Evolutionary conservation across 2,329 filamentous ascomycete species (phyloP).

Genomic region (Domatiomyces catenatus): DNA sequence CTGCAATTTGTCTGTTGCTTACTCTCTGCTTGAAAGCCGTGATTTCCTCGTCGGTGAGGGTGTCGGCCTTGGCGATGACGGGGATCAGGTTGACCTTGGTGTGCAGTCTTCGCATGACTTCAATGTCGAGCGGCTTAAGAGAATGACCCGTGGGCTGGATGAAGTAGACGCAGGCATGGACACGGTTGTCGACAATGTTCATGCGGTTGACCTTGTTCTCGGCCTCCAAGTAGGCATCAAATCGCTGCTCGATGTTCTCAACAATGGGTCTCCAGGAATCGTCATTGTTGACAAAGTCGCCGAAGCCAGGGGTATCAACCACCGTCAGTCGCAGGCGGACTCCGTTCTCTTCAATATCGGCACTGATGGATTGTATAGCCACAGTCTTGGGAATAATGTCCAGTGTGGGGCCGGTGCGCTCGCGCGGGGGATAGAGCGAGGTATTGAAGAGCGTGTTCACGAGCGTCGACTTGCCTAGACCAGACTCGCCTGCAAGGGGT

Average conservation of each 20-base stretch:
- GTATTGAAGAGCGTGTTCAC: slow-evolving; percentile 99
- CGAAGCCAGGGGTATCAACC: slow-evolving; percentile 93
- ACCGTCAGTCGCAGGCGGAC: slow-evolving; percentile 92
- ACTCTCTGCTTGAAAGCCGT: slow-evolving; percentile 88
- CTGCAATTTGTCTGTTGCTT: slow-evolving; percentile 29
- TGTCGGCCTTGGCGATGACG: slow-evolving; percentile 97
- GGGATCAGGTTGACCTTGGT: slow-evolving; percentile 99
- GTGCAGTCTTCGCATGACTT: slow-evolving; percentile 98
- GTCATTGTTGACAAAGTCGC: slow-evolving; percentile 99
- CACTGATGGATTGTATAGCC: slow-evolving; percentile 84
- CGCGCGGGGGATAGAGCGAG: slow-evolving; percentile 93
- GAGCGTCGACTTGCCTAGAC: slow-evolving; percentile 94
- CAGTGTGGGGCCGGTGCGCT: slow-evolving; percentile 91
- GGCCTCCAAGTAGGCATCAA: slow-evolving; percentile 93
- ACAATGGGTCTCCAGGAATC: slow-evolving; percentile 98
- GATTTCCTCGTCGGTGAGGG: slow-evolving; percentile 93
- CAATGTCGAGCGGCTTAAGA: slow-evolving; percentile 93
- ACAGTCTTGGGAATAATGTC: slow-evolving; percentile 98
- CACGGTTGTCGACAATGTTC: slow-evolving; percentile 99
- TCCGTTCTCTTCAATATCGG: slow-evolving; percentile 95
- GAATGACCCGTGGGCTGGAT: slow-evolving; percentile 98
- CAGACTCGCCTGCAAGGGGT: slow-evolving; percentile 67
- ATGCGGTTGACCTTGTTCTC: slow-evolving; percentile 99
- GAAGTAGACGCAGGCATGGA: slow-evolving; percentile 98
- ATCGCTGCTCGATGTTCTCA: slow-evolving; percentile 98